phyloP scores from a whole-genome alignment of 495 filamentous ascomycete genomes.

The Evernia prunastri region DNA sequence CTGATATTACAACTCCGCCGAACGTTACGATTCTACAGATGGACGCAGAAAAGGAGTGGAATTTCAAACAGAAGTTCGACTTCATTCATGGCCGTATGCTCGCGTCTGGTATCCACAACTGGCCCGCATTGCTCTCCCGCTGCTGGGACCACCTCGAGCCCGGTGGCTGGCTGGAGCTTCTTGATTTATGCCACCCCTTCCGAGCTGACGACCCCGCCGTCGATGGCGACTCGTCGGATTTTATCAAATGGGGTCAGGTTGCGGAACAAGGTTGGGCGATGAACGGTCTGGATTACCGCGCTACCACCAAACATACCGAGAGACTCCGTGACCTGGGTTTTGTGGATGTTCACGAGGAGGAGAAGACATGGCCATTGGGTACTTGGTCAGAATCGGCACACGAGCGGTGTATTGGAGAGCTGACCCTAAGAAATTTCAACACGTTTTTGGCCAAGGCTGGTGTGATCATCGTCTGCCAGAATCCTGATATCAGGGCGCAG shows the following conservation, averaged over 20 bases:
- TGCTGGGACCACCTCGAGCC: slow-evolving; percentile 39
- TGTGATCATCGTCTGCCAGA: not conserved
- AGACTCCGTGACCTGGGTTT: slow-evolving; percentile 15
- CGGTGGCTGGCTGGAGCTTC: slow-evolving; percentile 45
- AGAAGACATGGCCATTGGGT: not conserved
- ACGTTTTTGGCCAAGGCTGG: not conserved
- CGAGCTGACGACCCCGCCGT: slow-evolving; percentile 2
- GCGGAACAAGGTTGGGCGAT: slow-evolving; percentile 12
- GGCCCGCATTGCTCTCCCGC: slow-evolving; percentile 37
- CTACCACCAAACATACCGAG: slow-evolving; percentile 15
- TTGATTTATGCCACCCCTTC: slow-evolving; percentile 37
- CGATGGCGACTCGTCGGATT: no score
- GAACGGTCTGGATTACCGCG: slow-evolving; percentile 14
- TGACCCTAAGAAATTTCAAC: not conserved
- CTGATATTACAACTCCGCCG: slow-evolving; percentile 27
- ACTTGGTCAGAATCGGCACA: not conserved
- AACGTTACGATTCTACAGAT: slow-evolving; percentile 50
- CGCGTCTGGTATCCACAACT: slow-evolving; percentile 44
- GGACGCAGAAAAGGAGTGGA: slow-evolving; percentile 50
- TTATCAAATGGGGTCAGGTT: slow-evolving; percentile 6
- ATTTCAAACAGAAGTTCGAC: slow-evolving; percentile 44
- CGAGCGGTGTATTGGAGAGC: not conserved
- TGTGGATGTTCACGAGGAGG: slow-evolving; percentile 16
- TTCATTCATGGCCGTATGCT: slow-evolving; percentile 49
- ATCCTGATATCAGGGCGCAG: not conserved